Evolutionary conservation across 2,329 filamentous ascomycete genomes (phyloP), one percentile per base, ranked within the genome.

Genomic region (Sporothrix humicola): DNA sequence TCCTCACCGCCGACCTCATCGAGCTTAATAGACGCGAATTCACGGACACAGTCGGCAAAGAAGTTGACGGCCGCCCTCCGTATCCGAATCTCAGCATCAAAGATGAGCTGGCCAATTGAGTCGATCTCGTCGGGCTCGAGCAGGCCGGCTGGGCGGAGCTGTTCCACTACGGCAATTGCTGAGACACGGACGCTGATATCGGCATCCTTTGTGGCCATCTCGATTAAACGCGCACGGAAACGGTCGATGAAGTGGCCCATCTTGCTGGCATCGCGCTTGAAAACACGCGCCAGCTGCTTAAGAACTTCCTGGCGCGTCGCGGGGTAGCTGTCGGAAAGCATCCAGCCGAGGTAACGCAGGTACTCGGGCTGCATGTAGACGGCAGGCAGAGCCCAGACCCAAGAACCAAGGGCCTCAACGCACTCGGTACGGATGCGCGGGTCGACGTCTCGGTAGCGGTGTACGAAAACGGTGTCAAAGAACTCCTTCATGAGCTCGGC

Each of bases 361-460:
- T 97, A 97, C 77, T 92, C 88, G 1, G 94, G 94, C 77, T 98
- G 93, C 81, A 98, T 93, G 82, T 97, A 99, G 63, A 93, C 88
- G 65, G 94, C 93, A 1, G 95, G 93, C 70, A 97, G 89, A 12
- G 89, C 89, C 80, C 91, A 88, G 77, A 98, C 97, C 96, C 96
- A 99, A 56, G 90, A 88, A 42, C 95, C 94, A 9, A 99, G 86
- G 15, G 94, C 93, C 76, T 92, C 90, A 31, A 97, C 91, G 79
- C 95, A 98, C 79, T 98, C 95, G 0, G 92, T 90, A 71, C 96
- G 90, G 77, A 99, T 97, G 78, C 90, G 93, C 7, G 93, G 90
- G 79, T 99, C 96, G 44, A 98, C 90, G 80, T 99, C 96, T 75
- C 96, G 93, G 81, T 98, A 99, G 66, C 96, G 91, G 82, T 99